Conservation (phyloP, 1,284 basidiomycete genomes). For the Retiboletus flavoniger region DNA sequence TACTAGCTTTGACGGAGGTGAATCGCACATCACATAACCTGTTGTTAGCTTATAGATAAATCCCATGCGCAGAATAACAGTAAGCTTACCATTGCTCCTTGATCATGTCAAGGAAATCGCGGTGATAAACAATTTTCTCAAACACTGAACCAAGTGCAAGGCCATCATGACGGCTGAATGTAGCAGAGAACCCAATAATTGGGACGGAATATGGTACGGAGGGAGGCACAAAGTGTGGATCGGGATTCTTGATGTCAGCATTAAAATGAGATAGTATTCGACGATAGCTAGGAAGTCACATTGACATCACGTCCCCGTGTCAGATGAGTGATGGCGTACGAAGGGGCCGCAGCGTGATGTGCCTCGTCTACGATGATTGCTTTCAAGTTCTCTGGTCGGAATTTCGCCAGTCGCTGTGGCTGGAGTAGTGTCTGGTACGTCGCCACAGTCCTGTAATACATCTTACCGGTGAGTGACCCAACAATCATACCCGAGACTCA, state of each 20-base stretch:
- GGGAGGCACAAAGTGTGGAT: conserved; percentile 39
- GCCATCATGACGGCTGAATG: conserved; percentile 91
- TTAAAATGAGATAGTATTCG: conserved; percentile 78
- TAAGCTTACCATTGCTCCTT: conserved; percentile 77
- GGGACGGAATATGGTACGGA: conserved; percentile 59
- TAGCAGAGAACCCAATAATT: conserved; percentile 94
- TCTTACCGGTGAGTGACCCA: neutral
- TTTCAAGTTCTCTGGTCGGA: conserved; percentile 70
- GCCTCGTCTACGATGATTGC: conserved; percentile 92
- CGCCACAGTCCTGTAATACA: conserved; percentile 71
- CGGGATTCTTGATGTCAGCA: conserved; percentile 54
- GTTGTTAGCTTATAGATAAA: conserved; percentile 5
- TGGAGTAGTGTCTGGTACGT: conserved; percentile 88
- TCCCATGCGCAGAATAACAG: neutral
- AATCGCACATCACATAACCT: conserved; percentile 87
- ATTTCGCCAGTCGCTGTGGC: conserved; percentile 72
- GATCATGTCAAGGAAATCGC: conserved; percentile 93
- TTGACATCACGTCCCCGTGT: neutral
- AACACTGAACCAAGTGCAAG: conserved; percentile 88
- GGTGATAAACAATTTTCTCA: conserved; percentile 90
- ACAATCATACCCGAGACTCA: conserved; percentile 39
- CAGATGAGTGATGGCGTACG: conserved; percentile 48
- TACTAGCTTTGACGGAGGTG: conserved; percentile 74
- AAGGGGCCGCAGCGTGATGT: conserved; percentile 91
- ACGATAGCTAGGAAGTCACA: conserved; percentile 57